phyloP scores from a whole-genome alignment of 2,329 filamentous ascomycete species.

The Penicillium sp. region DNA sequence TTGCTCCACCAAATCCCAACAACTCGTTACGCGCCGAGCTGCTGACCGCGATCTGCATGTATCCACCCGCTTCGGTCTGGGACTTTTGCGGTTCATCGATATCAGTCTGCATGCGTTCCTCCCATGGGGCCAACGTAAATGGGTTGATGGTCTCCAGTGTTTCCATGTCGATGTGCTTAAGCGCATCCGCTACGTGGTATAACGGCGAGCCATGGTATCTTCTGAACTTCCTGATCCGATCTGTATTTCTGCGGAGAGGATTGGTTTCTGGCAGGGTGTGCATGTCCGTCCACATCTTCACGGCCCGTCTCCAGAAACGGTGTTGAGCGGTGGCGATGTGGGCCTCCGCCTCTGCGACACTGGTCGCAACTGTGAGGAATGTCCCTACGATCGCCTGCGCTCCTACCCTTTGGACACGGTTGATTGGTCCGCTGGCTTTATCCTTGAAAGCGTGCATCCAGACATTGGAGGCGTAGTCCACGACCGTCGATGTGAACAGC shows the following conservation, averaged over 20 bases:
- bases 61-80: constrained; percentile 2
- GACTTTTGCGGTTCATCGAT: not conserved
- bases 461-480: constrained; percentile 26
- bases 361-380: constrained; percentile 16
- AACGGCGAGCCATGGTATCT: too few species aligned
- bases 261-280: too few species aligned
- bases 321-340: constrained; percentile 18
- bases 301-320: constrained; percentile 19
- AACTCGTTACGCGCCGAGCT: constrained; percentile 18
- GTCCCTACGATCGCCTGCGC: constrained; percentile 25
- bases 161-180: too few species aligned
- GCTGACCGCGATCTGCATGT: constrained; percentile 15
- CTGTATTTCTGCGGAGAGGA: too few species aligned
- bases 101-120: constrained; percentile 3
- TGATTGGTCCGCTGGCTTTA: constrained; percentile 17
- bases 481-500: constrained; percentile 25
- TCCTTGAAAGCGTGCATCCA: constrained; percentile 23
- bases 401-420: constrained; percentile 25
- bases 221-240: too few species aligned
- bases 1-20: constrained; percentile 23
- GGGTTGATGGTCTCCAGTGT: constrained; percentile 12
- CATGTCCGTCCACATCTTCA: constrained; percentile 15
- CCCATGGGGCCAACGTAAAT: constrained; percentile 8
- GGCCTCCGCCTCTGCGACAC: constrained; percentile 22
- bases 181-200: too few species aligned